Percentiles rank a stretch among this genome's conserved stretches.
These are phyloP conservation scores for Sporisorium exsertum DNA, from an alignment of 1,284 basidiomycete genomes.

Conservation along the genomic window DNA sequence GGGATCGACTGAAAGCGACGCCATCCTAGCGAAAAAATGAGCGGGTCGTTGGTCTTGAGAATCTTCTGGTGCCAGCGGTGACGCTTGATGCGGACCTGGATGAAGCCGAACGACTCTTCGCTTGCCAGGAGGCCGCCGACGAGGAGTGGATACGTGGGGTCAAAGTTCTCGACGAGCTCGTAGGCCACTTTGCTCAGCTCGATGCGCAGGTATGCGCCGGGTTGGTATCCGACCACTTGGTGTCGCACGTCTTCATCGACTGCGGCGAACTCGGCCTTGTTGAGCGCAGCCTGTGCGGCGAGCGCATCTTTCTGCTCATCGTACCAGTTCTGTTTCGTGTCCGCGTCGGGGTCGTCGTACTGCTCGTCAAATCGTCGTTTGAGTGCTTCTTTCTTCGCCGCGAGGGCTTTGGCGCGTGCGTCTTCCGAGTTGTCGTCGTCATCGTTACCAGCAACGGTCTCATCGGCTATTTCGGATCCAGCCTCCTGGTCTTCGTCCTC, in stretches of 20 bases:
- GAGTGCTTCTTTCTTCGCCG: slow-evolving; percentile 87
- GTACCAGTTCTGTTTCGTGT: slow-evolving; percentile 64
- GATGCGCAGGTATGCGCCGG: slow-evolving; percentile 93
- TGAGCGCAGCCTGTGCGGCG: slow-evolving; percentile 83
- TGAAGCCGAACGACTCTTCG: slow-evolving; percentile 89
- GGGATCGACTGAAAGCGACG: slow-evolving; percentile 93
- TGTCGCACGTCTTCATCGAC: slow-evolving; percentile 83
- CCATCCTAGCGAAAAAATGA: slow-evolving; percentile 96
- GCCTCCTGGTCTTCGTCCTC: slow-evolving; percentile 69
- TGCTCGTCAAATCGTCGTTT: slow-evolving; percentile 97
- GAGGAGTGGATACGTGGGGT: slow-evolving; percentile 89
- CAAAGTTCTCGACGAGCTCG: slow-evolving; percentile 93
- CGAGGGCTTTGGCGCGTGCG: slow-evolving; percentile 75
- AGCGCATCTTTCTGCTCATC: slow-evolving; percentile 88
- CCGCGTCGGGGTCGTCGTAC: slow-evolving; percentile 85
- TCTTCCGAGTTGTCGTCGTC: slow-evolving; percentile 69
- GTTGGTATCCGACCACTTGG: slow-evolving; percentile 87
- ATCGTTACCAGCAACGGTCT: slow-evolving; percentile 69
- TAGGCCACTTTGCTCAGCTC: slow-evolving; percentile 86
- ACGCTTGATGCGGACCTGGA: slow-evolving; percentile 95
- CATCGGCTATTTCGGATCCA: slow-evolving; percentile 62
- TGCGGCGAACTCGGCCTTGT: slow-evolving; percentile 85
- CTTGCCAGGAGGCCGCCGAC: slow-evolving; percentile 91
- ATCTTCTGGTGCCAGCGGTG: slow-evolving; percentile 94
- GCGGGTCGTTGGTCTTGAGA: slow-evolving; percentile 96